Conservation (phyloP, 2,329 filamentous ascomycete species). For the Cladosporium sphaerospermum region DNA sequence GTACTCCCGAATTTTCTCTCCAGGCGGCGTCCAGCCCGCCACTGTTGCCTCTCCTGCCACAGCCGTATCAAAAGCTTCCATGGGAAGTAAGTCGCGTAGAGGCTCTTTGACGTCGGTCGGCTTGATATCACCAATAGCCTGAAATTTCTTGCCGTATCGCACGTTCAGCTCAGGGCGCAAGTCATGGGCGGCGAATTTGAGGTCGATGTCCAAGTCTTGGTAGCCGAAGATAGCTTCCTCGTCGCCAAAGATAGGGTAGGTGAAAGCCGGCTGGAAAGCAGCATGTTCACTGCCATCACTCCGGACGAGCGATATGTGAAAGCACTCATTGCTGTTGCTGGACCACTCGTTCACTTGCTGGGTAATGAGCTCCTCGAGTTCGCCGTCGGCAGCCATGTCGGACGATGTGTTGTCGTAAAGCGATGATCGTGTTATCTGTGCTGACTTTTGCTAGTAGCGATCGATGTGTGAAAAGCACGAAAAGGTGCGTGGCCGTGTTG, state of each 20-base stretch:
- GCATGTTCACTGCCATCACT: slow-evolving; percentile 39
- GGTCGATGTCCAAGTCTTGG: slow-evolving; percentile 67
- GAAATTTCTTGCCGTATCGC: slow-evolving; percentile 65
- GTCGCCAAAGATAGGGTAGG: slow-evolving; percentile 90
- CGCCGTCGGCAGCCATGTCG: slow-evolving; percentile 16
- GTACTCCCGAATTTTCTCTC: slow-evolving; percentile 62
- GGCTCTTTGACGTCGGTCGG: slow-evolving; percentile 63
- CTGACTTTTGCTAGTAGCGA: too few relatives aligned
- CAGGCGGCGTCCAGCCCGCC: slow-evolving; percentile 65
- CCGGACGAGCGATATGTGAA: slow-evolving; percentile 55
- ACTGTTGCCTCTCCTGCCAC: slow-evolving; percentile 21
- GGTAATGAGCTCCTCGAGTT: slow-evolving; percentile 21
- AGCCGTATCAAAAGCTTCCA: slow-evolving; percentile 43
- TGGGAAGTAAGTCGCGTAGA: slow-evolving; percentile 61
- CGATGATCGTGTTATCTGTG: too few relatives aligned
- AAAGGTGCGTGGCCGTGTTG: too few relatives aligned
- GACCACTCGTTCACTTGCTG: slow-evolving; percentile 41
- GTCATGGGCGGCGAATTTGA: slow-evolving; percentile 66
- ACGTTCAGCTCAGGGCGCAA: slow-evolving; percentile 71
- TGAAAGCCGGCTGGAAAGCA: slow-evolving; percentile 74
- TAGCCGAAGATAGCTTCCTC: slow-evolving; percentile 89
- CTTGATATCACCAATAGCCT: slow-evolving; percentile 59
- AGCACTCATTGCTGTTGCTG: slow-evolving; percentile 54
- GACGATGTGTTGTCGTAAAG: background rate
- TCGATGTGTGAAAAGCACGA: too few relatives aligned